Conservation (phyloP, 768 basidiomycete genomes). For the Lepiota venenata region DNA sequence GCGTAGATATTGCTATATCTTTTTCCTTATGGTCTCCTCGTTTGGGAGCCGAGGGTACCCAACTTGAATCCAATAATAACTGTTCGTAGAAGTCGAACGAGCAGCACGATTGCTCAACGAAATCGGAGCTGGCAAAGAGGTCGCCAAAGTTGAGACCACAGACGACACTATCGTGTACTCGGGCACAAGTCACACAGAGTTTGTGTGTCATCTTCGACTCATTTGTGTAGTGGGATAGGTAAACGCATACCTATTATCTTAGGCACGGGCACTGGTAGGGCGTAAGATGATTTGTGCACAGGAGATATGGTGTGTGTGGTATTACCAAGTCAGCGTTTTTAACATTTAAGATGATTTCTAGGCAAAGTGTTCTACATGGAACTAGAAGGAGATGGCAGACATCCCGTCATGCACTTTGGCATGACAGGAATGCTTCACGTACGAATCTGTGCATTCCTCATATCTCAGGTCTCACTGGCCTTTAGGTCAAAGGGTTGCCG, state of each 20-base stretch:
- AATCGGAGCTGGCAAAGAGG: conserved; percentile 48
- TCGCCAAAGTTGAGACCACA: conserved; percentile 52
- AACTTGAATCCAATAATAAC: not conserved
- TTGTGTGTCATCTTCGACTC: conserved; percentile 43
- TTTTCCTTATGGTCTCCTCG: not conserved
- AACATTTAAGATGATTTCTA: conserved; percentile 15
- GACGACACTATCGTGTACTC: conserved; percentile 65
- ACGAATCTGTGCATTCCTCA: not conserved
- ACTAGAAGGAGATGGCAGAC: conserved; percentile 54
- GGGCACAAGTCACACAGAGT: conserved; percentile 51
- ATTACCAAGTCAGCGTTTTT: not conserved
- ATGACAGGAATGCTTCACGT: conserved; percentile 85
- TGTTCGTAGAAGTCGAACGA: conserved; percentile 59
- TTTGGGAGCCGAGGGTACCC: not conserved
- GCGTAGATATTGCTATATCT: not conserved
- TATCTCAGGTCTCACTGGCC: not conserved
- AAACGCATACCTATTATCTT: conserved; percentile 2
- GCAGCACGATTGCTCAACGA: conserved; percentile 54
- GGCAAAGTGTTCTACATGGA: conserved; percentile 69
- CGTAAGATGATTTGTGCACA: conserved; percentile 43
- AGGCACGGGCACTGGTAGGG: conserved; percentile 54
- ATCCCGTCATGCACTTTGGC: conserved; percentile 77
- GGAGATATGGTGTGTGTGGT: conserved; percentile 46
- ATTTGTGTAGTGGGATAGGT: too few relatives aligned
- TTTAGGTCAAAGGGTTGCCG: conserved; percentile 44